These are phyloP conservation scores for Dipteronia sinensis DNA, from an alignment of 345 rosid genomes.

Conservation along the genomic window DNA sequence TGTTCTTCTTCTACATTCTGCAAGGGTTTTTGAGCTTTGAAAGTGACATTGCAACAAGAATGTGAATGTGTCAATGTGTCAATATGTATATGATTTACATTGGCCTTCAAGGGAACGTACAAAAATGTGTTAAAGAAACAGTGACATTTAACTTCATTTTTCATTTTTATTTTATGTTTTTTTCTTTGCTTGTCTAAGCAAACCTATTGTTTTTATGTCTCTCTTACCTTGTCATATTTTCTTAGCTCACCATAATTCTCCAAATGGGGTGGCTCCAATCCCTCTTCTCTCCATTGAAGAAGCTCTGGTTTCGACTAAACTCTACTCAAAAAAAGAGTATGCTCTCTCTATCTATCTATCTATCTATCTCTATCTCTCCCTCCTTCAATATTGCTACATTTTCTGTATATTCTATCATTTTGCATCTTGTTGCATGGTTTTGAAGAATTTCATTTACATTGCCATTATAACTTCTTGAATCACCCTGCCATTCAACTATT, in stretches of 20 bases:
- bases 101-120: slow-evolving; percentile 40
- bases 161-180: not conserved
- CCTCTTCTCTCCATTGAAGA: slow-evolving; percentile 91
- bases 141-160: slow-evolving; percentile 28
- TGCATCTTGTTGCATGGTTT: slow-evolving; percentile 10
- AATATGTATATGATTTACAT: slow-evolving; percentile 36
- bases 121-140: slow-evolving; percentile 20
- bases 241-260: slow-evolving; percentile 1
- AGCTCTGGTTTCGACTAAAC: slow-evolving; percentile 82
- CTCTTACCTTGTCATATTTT: slow-evolving; percentile 9
- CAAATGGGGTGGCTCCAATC: slow-evolving; percentile 91
- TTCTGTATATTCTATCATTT: not conserved
- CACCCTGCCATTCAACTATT: no score
- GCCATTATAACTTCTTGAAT: not conserved
- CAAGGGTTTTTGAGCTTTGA: slow-evolving; percentile 36
- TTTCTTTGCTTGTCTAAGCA: slow-evolving; percentile 42
- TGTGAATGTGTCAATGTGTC: slow-evolving; percentile 21
- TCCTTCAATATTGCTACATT: not conserved
- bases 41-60: slow-evolving; percentile 64
- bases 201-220: slow-evolving; percentile 25
- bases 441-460: not conserved
- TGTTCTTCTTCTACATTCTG: slow-evolving; percentile 58
- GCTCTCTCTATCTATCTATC: no score
- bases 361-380: not conserved
- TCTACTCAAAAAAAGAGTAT: slow-evolving; percentile 75